These are phyloP conservation scores for Ramichloridium luteum DNA, from an alignment of 2,329 filamentous ascomycete species.

Conservation along the genomic window DNA sequence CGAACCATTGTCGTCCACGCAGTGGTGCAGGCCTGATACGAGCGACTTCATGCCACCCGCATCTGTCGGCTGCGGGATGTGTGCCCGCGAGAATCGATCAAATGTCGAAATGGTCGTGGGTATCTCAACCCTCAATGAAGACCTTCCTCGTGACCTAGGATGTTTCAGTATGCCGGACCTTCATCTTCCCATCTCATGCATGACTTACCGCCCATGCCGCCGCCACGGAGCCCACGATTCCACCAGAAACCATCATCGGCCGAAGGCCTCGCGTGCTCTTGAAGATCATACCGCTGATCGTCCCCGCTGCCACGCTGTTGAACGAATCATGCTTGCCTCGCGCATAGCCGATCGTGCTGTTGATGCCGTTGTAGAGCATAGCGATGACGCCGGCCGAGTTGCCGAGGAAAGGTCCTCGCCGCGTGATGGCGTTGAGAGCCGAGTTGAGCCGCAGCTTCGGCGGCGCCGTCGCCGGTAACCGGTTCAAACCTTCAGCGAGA, in stretches of 20 bases:
- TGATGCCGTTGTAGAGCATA: conserved; percentile 89
- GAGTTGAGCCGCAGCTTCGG: conserved; percentile 90
- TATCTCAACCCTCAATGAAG: conserved; percentile 13
- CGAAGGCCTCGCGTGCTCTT: conserved; percentile 85
- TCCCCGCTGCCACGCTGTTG: conserved; percentile 79
- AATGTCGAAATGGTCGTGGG: too few relatives aligned
- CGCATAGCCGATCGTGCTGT: conserved; percentile 66
- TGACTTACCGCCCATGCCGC: conserved; percentile 81
- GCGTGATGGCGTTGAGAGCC: conserved; percentile 84
- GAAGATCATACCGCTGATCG: conserved; percentile 83
- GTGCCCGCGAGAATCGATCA: too few relatives aligned
- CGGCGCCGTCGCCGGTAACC: conserved; percentile 55
- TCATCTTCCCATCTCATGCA: background rate
- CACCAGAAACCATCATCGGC: conserved; percentile 90
- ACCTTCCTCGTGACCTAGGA: conserved; percentile 16
- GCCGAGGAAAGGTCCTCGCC: conserved; percentile 85
- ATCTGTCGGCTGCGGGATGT: too few relatives aligned
- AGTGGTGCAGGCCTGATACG: too few relatives aligned
- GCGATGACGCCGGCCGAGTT: conserved; percentile 94
- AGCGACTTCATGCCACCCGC: too few relatives aligned
- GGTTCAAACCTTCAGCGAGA: conserved; percentile 73
- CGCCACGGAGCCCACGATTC: conserved; percentile 74
- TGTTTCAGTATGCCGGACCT: conserved; percentile 3
- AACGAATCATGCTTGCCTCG: conserved; percentile 79
- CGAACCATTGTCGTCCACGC: too few relatives aligned